A percentile compares a stretch with the other conserved stretches of the same genome.
These are phyloP conservation scores for Oryza glaberrima DNA, from an alignment of 176 grass and related monocot species.

Conservation along the genomic window DNA sequence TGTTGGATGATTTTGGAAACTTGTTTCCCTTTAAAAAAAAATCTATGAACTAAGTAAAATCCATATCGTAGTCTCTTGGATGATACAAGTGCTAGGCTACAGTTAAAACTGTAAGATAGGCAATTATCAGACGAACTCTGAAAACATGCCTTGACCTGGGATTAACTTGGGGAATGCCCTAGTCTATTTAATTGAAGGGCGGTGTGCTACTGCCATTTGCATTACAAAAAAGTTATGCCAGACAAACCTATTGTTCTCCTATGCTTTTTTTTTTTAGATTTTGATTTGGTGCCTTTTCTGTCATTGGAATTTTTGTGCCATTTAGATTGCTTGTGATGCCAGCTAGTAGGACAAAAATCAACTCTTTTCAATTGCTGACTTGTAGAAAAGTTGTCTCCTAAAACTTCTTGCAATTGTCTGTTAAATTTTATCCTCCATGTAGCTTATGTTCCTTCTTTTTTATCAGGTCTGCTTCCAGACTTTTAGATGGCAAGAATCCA, in stretches of 20 bases:
- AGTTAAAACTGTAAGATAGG: neutral
- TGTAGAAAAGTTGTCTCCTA: neutral
- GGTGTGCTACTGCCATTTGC: neutral
- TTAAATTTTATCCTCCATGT: conserved; percentile 13
- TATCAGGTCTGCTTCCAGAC: conserved; percentile 55
- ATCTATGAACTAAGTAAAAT: neutral
- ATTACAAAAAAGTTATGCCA: neutral
- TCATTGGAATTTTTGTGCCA: neutral
- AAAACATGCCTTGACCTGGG: neutral
- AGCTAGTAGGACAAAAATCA: neutral
- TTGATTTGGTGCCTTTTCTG: conserved; percentile 1
- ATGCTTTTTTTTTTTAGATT: neutral
- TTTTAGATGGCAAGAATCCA: conserved; percentile 47
- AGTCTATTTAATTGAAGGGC: neutral
- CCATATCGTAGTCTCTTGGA: neutral
- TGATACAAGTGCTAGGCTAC: neutral
- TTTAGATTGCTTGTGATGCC: neutral
- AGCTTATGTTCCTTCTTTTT: conserved; percentile 17
- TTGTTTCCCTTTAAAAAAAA: neutral
- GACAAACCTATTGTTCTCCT: neutral
- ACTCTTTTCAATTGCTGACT: neutral
- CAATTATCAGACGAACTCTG: neutral
- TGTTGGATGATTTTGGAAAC: neutral
- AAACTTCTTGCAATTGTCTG: neutral
- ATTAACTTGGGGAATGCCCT: neutral